These are phyloP conservation scores for Exophiala aquamarina DNA, from an alignment of 2,329 filamentous ascomycete genomes.

Conservation along the genomic window DNA sequence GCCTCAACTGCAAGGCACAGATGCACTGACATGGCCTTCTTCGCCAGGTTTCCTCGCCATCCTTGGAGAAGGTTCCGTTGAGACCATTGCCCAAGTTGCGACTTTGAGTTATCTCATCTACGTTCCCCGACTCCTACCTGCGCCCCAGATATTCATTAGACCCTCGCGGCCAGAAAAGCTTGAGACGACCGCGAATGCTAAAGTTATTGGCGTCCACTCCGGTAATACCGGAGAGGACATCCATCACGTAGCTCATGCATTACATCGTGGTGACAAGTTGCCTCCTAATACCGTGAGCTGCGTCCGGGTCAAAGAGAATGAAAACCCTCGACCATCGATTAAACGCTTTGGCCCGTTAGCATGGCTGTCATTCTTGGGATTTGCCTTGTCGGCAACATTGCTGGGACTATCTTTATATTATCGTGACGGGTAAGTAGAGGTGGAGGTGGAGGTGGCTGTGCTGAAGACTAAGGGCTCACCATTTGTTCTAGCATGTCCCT, in stretches of 20 bases:
- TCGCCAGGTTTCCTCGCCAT: slow-evolving; percentile 48
- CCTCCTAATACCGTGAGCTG: slow-evolving; percentile 41
- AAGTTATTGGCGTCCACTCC: slow-evolving; percentile 47
- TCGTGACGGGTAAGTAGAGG: slow-evolving; percentile 37
- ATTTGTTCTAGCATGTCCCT: slow-evolving; percentile 44
- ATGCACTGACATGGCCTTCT: slow-evolving; percentile 3
- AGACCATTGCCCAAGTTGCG: slow-evolving; percentile 51
- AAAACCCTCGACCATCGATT: slow-evolving; percentile 39
- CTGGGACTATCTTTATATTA: slow-evolving; percentile 45
- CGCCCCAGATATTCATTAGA: slow-evolving; percentile 51
- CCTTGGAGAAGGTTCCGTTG: slow-evolving; percentile 51
- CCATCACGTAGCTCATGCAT: slow-evolving; percentile 50
- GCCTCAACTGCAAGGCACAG: neutral
- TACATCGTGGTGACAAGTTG: slow-evolving; percentile 35
- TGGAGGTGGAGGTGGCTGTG: too few species aligned
- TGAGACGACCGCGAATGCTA: slow-evolving; percentile 37
- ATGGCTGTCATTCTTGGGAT: slow-evolving; percentile 46
- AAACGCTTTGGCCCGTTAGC: slow-evolving; percentile 48
- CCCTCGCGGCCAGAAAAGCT: slow-evolving; percentile 45
- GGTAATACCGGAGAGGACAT: slow-evolving; percentile 48
- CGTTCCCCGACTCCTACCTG: slow-evolving; percentile 50
- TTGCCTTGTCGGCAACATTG: slow-evolving; percentile 42
- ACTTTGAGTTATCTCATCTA: slow-evolving; percentile 51
- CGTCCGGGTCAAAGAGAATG: slow-evolving; percentile 37
- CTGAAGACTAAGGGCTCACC: neutral